Evolutionary conservation across 441 rosid species (phyloP), one percentile per base, ranked within the genome.

Genomic region (Mallotus japonicus): DNA sequence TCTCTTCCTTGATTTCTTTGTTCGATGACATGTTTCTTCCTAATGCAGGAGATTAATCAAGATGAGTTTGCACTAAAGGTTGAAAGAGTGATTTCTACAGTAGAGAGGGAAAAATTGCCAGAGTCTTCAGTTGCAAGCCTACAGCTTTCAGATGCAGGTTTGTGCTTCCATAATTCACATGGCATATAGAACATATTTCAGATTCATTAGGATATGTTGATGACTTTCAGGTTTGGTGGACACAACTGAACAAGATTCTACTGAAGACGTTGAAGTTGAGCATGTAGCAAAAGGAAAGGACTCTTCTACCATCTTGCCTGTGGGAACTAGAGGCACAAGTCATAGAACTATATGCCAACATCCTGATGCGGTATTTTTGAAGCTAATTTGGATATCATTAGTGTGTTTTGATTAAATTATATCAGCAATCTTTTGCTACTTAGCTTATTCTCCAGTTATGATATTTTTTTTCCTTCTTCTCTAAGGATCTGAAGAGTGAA

Each of bases 341-440:
- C 51, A 9, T 9, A 13, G 51, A 49, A 11, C 51, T 5, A 11
- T 50, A 8, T 54, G 50, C 61, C 24, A 37, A 40, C 47, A 8
- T 68, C 17, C 32, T 53, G 28, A 54, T 68, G 49, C 37, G 62
- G 62, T 68, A 68, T 34, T 14, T 67, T n/a, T 67, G 22, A 34
- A 54, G 56, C 58, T 10, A 28, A 46, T 51, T 67, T 32, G 60
- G 16, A 34, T 53, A 54, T 67, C 49, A 17, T 9, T 28, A 10
- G 24, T 9, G 51, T 47, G 51, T 49, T 49, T 49, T 49, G 2
- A 37, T 49, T 49, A 9, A 3, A 11, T 9, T 49, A 49, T 49
- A 49, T 9, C 2, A 1, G 37, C 22, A 28, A 46, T 22, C 51
- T 2, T 32, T 22, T 49, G 44, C 28, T 65, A 56, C 37, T 22